A percentile compares a stretch with the other conserved stretches of the same genome.
phyloP scores from a whole-genome alignment of 2,329 filamentous ascomycete species.

The Aureobasidium pullulans region DNA sequence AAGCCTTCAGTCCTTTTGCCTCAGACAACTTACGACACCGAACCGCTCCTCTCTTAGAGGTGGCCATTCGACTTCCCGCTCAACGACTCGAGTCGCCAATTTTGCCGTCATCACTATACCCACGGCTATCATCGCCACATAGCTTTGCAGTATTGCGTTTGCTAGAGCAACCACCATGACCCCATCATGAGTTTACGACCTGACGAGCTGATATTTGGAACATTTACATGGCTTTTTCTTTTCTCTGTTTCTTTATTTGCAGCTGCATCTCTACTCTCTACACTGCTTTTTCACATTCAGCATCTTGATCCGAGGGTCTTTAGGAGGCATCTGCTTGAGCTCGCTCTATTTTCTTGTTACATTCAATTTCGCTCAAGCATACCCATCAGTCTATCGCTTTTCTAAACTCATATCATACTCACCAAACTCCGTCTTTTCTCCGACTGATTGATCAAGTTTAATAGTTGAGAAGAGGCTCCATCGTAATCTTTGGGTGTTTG shows the following conservation, averaged over 20 bases:
- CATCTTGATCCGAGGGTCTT: neutral
- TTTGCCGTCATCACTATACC: neutral
- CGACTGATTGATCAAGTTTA: too few relatives aligned
- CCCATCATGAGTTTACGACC: neutral
- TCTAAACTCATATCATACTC: neutral
- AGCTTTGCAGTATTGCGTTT: neutral
- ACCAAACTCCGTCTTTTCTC: too few relatives aligned
- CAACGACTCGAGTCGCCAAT: neutral
- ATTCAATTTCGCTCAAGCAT: neutral
- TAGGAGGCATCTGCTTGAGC: neutral
- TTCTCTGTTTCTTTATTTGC: neutral
- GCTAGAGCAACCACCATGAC: neutral
- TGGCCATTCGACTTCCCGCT: neutral
- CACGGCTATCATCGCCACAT: neutral
- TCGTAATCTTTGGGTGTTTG: too few relatives aligned
- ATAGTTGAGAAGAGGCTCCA: too few relatives aligned
- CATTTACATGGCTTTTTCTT: neutral
- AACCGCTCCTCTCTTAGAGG: neutral
- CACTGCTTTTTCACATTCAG: neutral
- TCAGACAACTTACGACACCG: neutral
- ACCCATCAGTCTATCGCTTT: neutral
- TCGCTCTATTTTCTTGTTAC: neutral
- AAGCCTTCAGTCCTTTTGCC: neutral
- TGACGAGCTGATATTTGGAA: neutral
- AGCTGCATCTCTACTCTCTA: neutral